Percentiles rank a stretch among this genome's conserved stretches.
These are phyloP conservation scores for Discostella pseudostelligera DNA, from an alignment of 108 stramenopile species.

Conservation along the genomic window DNA sequence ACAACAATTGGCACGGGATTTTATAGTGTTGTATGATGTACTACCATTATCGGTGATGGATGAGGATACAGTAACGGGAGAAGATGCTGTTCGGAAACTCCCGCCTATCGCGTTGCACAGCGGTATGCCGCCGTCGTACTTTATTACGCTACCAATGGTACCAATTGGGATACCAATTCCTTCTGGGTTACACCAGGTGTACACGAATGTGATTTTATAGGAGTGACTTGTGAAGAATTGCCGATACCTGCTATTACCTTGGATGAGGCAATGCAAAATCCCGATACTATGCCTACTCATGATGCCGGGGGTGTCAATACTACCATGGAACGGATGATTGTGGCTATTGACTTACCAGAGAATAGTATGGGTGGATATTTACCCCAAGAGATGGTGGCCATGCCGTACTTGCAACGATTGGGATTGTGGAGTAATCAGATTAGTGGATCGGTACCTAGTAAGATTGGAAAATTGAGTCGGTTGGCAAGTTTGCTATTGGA, in stretches of 20 bases:
- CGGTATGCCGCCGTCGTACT: constrained; percentile 34
- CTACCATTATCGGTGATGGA: constrained; percentile 21
- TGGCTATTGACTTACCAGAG: constrained; percentile 44
- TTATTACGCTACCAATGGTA: constrained; percentile 47
- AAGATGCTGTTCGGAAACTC: constrained; percentile 6
- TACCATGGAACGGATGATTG: constrained; percentile 34
- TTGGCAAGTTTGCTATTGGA: constrained; percentile 32
- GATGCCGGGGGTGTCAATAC: constrained; percentile 20
- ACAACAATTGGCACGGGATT: constrained; percentile 37
- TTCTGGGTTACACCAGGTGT: constrained; percentile 40
- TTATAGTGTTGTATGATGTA: constrained; percentile 23
- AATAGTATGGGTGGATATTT: constrained; percentile 39
- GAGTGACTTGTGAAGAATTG: constrained; percentile 35
- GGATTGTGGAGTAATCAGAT: constrained; percentile 49
- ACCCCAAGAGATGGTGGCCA: constrained; percentile 25
- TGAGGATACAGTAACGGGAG: constrained; percentile 9
- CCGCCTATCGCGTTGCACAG: constrained; percentile 46
- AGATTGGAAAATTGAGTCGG: constrained; percentile 30
- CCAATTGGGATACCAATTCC: constrained; percentile 18
- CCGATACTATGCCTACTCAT: constrained; percentile 24
- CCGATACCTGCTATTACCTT: constrained; percentile 46
- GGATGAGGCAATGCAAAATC: constrained; percentile 22
- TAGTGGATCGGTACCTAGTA: constrained; percentile 20
- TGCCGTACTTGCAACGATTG: constrained; percentile 31
- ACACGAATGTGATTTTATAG: constrained; percentile 44